Percentiles rank a stretch among this genome's conserved stretches.
phyloP scores from a whole-genome alignment of 2,329 filamentous ascomycete species.

The Phyllosticta paracitricarpa region DNA sequence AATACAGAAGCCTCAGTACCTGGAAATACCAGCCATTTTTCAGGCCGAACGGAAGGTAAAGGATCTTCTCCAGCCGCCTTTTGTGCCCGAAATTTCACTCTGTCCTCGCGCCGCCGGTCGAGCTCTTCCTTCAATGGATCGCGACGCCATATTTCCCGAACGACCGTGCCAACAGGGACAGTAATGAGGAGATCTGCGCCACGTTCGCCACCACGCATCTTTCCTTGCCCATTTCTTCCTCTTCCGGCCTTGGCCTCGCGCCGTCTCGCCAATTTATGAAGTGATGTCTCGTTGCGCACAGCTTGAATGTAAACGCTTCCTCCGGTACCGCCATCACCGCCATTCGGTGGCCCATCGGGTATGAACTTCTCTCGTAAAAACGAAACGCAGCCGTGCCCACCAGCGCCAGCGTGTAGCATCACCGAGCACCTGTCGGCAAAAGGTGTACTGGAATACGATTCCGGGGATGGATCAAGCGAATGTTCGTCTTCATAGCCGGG shows the following conservation, averaged over 20 bases:
- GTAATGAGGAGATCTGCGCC: constrained; percentile 82
- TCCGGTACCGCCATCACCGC: constrained; percentile 84
- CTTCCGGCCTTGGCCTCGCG: constrained; percentile 64
- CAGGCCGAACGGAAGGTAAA: constrained; percentile 32
- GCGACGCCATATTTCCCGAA: constrained; percentile 68
- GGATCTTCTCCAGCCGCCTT: constrained; percentile 27
- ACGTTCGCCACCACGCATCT: constrained; percentile 60
- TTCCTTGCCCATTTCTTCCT: constrained; percentile 71
- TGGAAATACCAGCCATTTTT: constrained; percentile 82
- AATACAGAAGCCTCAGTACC: constrained; percentile 66
- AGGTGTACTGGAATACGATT: constrained; percentile 71
- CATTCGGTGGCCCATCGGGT: constrained; percentile 81
- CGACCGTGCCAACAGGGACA: constrained; percentile 85
- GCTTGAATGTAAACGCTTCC: constrained; percentile 94
- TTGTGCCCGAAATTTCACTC: constrained; percentile 20
- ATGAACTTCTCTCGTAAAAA: constrained; percentile 89
- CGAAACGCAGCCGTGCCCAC: constrained; percentile 87
- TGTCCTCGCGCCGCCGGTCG: constrained; percentile 12
- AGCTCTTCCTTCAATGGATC: constrained; percentile 65
- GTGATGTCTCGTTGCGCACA: constrained; percentile 76
- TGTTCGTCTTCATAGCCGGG: constrained; percentile 9
- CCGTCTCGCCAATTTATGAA: constrained; percentile 79
- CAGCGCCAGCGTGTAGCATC: constrained; percentile 65
- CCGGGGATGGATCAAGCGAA: constrained; percentile 64
- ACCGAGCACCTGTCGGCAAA: constrained; percentile 83